Conservation (phyloP, 306 rosid genomes). For the Pterocarpus santalinus region DNA sequence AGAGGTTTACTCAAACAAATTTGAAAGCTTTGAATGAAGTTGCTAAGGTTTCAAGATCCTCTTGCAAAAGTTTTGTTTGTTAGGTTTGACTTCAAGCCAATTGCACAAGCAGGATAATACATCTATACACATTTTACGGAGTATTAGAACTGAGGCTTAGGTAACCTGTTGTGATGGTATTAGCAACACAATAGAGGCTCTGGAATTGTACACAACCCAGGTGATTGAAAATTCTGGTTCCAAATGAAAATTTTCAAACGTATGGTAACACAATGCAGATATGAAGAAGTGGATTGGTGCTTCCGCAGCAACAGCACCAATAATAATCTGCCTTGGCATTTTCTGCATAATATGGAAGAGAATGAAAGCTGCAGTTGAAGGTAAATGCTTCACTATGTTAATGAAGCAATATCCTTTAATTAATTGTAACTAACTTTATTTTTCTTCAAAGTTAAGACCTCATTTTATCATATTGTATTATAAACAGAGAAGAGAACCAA, state of each 20-base stretch:
- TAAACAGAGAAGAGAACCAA: background rate
- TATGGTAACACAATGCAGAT: background rate
- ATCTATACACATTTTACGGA: no score
- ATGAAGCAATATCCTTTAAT: background rate
- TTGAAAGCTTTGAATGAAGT: no score
- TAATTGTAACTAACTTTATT: background rate
- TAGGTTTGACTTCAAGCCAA: no score
- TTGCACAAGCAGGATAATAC: no score
- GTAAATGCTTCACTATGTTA: slow-evolving; percentile 2
- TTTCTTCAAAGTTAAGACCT: background rate
- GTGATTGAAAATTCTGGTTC: background rate
- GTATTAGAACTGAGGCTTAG: no score
- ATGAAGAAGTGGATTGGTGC: slow-evolving; percentile 21
- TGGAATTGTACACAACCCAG: background rate
- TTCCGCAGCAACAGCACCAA: background rate
- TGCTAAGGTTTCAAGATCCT: no score
- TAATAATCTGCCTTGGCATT: slow-evolving; percentile 10
- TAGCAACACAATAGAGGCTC: no score
- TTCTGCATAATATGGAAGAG: background rate
- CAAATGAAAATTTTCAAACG: background rate
- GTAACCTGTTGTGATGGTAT: no score
- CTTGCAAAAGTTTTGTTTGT: no score
- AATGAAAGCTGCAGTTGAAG: slow-evolving; percentile 21
- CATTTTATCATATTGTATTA: background rate
- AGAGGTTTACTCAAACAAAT: no score